Base-by-base conservation (phyloP, 202 grass and related monocot genomes). In the Musa balbisiana region DNA sequence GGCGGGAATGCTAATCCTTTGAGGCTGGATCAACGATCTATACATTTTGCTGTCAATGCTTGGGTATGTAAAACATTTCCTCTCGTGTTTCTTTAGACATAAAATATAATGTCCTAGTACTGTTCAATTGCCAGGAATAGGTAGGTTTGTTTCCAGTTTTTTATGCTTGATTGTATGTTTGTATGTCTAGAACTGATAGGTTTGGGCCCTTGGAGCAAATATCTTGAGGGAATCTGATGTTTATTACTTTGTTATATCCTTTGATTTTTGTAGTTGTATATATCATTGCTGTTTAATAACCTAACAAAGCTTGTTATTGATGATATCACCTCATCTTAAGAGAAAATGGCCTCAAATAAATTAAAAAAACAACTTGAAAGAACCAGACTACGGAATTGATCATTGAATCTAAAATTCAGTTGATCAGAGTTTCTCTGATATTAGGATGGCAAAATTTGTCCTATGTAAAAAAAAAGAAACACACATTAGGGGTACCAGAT, bases 1-100 rank as follows among this genome's bases (percentile, higher is more conserved):
- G 83, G 83, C 15, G 85, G 76, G 69, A 69, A 81, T 75, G 76
- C 91, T 69, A 75, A 54, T 56, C 63, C 81, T 62, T 65, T 93
- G 75, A 87, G 82, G 74, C 82, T 99, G 83, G 91, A 99, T 82
- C 79, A 76, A 73, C 87, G 85, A 73, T 90, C 91, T 73, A 90
- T 99, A 75, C 83, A 90, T 82, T 95, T 99, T 86, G 87, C 91
- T 51, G 72, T 95, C 73, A 88, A 73, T 88, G 91, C 89, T 85
- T 95, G 96, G 96, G 96, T 99, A 99, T 82, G 50, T 2, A 16
- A 80, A 52, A 79, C 20, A 75, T 21, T 20, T 65, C 33, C 53
- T 80, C 17, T 67, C 51, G 62, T 82, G 16, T 17, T n/a, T 60
- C 17, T 65, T 62, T 65, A 65, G 27, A 27, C 22, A 11, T 65